Base-by-base conservation (phyloP, 1,139 yeast genomes). In the Kurtzmaniella natalensis region DNA sequence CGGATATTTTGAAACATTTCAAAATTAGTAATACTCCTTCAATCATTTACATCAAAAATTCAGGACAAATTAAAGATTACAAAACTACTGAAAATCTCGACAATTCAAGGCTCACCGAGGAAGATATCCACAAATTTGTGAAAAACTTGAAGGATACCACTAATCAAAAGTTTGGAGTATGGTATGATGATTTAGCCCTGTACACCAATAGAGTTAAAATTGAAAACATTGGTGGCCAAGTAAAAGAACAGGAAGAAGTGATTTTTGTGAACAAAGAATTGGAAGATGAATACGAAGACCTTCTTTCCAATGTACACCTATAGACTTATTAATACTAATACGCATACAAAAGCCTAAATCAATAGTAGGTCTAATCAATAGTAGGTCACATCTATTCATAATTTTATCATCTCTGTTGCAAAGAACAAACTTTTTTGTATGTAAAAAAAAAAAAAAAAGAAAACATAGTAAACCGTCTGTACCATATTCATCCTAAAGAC, bases 11-110 rank as follows among this genome's bases (percentile, higher is more conserved):
- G 20, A 41, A 46, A 11, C 37, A 43, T 20, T 63, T 46, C 42
- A 50, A 46, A 25, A 49, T 67, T 15, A 57, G 61, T 38, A 59
- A 59, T 34, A 57, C 55, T 34, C 74, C 74, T 1, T 57, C 67
- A 2, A 43, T 55, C 32, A 48, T 62, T 1, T 59, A 52, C 36
- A 45, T 63, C 25, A 41, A 45, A 5, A 44, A 50, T 4, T 45
- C 42, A 1, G 44, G 46, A 5, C 39, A 43, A 19, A 48, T 64
- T 37, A 61, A 59, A 33, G 36, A 50, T 7, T 52, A 40, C 40
- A 50, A 56, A 28, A 61, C 67, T 2, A 48, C 53, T 15, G 44
- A 60, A 4, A 55, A 50, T n/a, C n/a, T n/a, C n/a, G n/a, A n/a
- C n/a, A n/a, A n/a, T n/a, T n/a, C n/a, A n/a, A n/a, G 42, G 30